Base-by-base conservation (phyloP, 2,329 filamentous ascomycete species). In the Ophiognomonia clavigignenti-juglandacearum region DNA sequence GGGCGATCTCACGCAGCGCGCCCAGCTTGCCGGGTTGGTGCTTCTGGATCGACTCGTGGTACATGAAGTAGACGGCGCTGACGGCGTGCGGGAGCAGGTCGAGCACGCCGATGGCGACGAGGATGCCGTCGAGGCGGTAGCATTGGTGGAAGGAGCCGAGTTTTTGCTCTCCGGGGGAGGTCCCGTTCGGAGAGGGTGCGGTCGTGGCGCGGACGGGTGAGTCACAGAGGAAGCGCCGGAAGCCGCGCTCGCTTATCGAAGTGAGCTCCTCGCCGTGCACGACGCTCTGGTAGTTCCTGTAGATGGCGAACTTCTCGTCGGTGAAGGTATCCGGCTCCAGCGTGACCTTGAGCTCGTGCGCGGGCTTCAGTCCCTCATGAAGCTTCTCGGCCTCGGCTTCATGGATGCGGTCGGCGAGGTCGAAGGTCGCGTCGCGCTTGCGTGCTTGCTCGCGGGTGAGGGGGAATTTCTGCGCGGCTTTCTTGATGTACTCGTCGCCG, bases 61-160 rank as follows among this genome's bases (percentile, higher is more conserved):
- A 93, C 51, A 93, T 67, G 60, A 93, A 88, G 66, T 93, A 93
- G 10, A 93, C 88, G 4, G 85, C 85, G 57, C 86, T 91, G 41
- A 93, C 85, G 54, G 80, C 83, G 48, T 88, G 72, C 0, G 88
- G 88, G 1, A 93, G 70, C 8, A 93, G 71, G 60, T 93, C 88
- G 5, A 93, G 69, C 1, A 93, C 84, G 0, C 83, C 83, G 53
- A 93, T 76, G 2, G 88, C 88, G 20, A 92, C 80, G 13, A 93
- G 71, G 41, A 80, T 74, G 19, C 86, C 87, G 58, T 93, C 85
- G 3, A 93, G 70, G 24, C 87, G 77, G 61, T 91, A 92, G 66
- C 86, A 90, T 61, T 92, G 87, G 57, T 93, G 88, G 57, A 80
- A 92, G 2, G 86, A 88, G 14, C 88, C 88, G 0, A 91, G 66